Base-by-base conservation (phyloP, 2,329 filamentous ascomycete species). In the Rachicladosporium sp. region DNA sequence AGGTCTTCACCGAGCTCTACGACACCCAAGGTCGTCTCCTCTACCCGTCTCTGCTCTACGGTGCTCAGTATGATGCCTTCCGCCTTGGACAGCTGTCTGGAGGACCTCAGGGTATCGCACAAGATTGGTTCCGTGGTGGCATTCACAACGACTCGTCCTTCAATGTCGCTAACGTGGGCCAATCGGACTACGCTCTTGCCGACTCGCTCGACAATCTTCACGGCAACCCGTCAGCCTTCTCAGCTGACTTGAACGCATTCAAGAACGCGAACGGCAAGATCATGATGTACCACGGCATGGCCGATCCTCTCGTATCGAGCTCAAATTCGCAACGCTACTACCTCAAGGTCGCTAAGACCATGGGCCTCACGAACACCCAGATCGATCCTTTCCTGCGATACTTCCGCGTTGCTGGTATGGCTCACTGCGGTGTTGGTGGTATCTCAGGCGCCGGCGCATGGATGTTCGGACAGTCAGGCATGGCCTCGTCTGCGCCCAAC, bases 341-440 rank as follows among this genome's bases (percentile, higher is more conserved):
- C 52, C 56, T 69, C 34, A 59, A 69, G 34, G 65, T 71, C 3
- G 53, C 58, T 2, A 15, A 48, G 31, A 50, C 53, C 27, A 64
- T 67, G 46, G 58, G 50, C 23, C 47, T 63, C 23, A 46, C 59
- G 32, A 60, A 66, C 42, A 58, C 55, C 12, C 56, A 55, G 6
- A 55, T 57, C 7, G 60, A 62, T 36, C 50, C 54, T 38, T 62
- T 63, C 49, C 47, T 66, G 31, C 64, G 71, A 35, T 67, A 62
- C 53, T 75, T 76, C 58, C 62, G 62, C 23, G 68, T 68, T 51
- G 67, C 52, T 42, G 73, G 71, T 4, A 69, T 72, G 58, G 59
- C 53, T 2, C 72, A 75, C 51, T 75, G 71, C 49, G 45, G 65
- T 67, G 47, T 50, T 2, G 67, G 66, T 19, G 53, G 54, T 9